Conservation (phyloP, 1,284 basidiomycete species). For the Ustilago cynodontis region DNA sequence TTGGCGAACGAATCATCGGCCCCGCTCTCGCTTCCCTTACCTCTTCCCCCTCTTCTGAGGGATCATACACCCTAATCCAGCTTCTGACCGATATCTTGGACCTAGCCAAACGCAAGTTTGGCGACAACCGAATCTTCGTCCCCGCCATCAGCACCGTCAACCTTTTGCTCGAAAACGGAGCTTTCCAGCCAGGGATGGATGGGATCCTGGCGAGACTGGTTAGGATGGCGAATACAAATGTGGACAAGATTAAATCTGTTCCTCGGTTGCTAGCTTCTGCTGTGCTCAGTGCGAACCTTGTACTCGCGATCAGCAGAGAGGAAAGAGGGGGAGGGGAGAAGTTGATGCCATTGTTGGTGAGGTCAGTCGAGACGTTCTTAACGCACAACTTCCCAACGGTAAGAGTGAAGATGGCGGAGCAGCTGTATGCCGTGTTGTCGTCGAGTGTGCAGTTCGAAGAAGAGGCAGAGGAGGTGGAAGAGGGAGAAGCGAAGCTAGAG, state of each 20-base stretch:
- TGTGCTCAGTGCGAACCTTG: constrained; percentile 21
- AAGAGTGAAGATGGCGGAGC: constrained; percentile 24
- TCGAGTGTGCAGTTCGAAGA: constrained; percentile 8
- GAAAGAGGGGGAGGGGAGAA: not conserved
- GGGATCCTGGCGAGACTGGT: constrained; percentile 2
- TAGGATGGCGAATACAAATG: constrained; percentile 25
- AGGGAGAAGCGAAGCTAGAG: constrained; percentile 17
- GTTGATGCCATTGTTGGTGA: constrained; percentile 1
- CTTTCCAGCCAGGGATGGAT: not conserved
- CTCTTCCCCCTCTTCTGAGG: not conserved
- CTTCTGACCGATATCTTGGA: constrained; percentile 31
- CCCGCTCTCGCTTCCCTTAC: constrained; percentile 16
- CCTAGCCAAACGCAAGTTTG: constrained; percentile 34
- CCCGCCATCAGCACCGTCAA: constrained; percentile 45
- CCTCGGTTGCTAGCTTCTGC: constrained; percentile 24
- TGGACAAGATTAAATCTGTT: constrained; percentile 25
- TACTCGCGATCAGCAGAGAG: constrained; percentile 1
- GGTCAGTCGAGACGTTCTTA: constrained; percentile 14
- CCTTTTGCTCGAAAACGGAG: constrained; percentile 54
- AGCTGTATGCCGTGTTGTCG: constrained; percentile 43
- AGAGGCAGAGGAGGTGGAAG: constrained; percentile 15
- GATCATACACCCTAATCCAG: not conserved
- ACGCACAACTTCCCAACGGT: constrained; percentile 30
- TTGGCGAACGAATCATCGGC: constrained; percentile 43
- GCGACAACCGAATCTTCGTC: constrained; percentile 55